Evolutionary conservation across 2,329 filamentous ascomycete genomes (phyloP), one percentile per base, ranked within the genome.

Genomic region (Botrytis medusae): DNA sequence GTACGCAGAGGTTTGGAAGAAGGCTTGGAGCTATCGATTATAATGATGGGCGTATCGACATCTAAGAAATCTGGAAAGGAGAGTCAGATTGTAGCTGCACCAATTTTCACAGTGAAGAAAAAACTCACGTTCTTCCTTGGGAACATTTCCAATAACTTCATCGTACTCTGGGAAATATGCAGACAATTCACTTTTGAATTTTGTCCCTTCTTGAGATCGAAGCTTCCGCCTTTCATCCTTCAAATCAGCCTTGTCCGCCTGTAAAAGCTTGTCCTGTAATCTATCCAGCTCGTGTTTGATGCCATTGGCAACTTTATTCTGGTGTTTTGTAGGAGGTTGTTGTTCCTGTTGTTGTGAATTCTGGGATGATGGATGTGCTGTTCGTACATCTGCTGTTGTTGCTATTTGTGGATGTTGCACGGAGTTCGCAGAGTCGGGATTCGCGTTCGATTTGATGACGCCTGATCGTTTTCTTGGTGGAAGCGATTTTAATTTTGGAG

Each of bases 151-250:
- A 83, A 98, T 94, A 77, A 98, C 89, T 81, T 97, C 93, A 83
- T 98, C 95, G 82, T 97, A 98, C 80, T 97, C 95, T 70, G 93
- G 91, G 80, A 98, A 98, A 83, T 97, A 98, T 65, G 90, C 88
- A 54, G 94, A 91, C 75, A 98, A 87, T 80, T 98, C 95, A 83
- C 94, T 98, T 86, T 97, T 97, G 83, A 94, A 91, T 78, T 93
- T 88, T 69, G 91, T 91, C 18, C 92, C 92, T 79, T 97, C 94
- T 79, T 97, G 93, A 70, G 94, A 97, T 75, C 95, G 89, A 81
- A 98, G 85, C 81, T 94, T 95, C 79, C 95, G 85, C 81, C 89
- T 92, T 77, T 93, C 91, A 74, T 90, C 85, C 77, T 84, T 83
- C 71, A 79, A 73, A 77, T 86, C 85, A 59, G 82, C 81, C 40